Conservation (phyloP, 75 land plant species). For the Pseudotsuga menziesii region DNA sequence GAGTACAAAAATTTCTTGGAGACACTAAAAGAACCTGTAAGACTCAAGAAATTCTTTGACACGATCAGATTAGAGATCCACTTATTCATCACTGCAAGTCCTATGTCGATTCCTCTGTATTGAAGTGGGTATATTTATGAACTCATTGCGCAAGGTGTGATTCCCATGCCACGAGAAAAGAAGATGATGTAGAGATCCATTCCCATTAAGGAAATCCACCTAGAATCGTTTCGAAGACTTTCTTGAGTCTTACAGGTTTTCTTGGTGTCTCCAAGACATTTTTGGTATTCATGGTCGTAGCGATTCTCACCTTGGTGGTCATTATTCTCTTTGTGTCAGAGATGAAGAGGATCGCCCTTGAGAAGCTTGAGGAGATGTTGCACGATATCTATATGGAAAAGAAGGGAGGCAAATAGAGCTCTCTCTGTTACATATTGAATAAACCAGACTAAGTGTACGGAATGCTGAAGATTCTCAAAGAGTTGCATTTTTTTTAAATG, state of each 20-base stretch:
- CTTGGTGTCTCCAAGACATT: conserved; percentile 75
- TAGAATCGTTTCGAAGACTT: conserved; percentile 70
- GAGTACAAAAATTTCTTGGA: conserved; percentile 68
- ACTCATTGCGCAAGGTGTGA: conserved; percentile 90
- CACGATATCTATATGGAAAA: neutral
- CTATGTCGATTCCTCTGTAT: conserved; percentile 81
- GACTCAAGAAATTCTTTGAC: conserved; percentile 63
- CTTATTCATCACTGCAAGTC: conserved; percentile 71
- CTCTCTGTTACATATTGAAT: neutral
- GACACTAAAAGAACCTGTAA: conserved; percentile 63
- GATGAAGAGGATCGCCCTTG: conserved; percentile 28
- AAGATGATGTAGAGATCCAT: conserved; percentile 55
- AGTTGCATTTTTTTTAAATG: too few relatives aligned
- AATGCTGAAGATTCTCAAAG: too few relatives aligned
- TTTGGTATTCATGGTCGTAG: conserved; percentile 38
- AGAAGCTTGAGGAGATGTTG: conserved; percentile 27
- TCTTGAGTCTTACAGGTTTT: conserved; percentile 60
- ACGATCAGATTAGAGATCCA: conserved; percentile 83
- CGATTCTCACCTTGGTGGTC: conserved; percentile 22
- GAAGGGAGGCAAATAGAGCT: neutral
- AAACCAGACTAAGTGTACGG: too few relatives aligned
- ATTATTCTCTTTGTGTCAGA: conserved; percentile 34
- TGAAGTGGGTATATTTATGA: conserved; percentile 86
- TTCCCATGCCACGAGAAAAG: conserved; percentile 81
- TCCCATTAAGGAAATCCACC: conserved; percentile 63